A percentile compares a stretch with the other conserved stretches of the same genome.
Conservation (phyloP, 495 filamentous ascomycete genomes). For the Aspergillus saccharolyticus region DNA sequence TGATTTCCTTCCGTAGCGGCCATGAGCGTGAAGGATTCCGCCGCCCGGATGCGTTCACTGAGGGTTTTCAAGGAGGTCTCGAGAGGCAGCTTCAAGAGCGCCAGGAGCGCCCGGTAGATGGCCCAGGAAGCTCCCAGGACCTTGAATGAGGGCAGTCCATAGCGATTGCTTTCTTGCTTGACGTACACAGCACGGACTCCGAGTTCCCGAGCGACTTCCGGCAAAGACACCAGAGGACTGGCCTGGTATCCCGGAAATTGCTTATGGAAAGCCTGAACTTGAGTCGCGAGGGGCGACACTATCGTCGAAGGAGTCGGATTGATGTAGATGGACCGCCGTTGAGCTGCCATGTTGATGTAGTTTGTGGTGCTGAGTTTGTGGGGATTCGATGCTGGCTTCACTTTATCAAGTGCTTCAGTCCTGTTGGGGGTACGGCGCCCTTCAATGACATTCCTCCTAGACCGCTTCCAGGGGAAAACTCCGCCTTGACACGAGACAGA, state of each 20-base stretch:
- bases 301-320: slow-evolving; percentile 24
- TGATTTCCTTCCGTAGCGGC: slow-evolving; percentile 68
- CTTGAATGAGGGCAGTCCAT: slow-evolving; percentile 70
- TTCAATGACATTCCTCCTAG: not conserved
- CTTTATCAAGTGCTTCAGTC: not conserved
- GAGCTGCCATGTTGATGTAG: not conserved
- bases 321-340: slow-evolving; percentile 25
- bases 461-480: not conserved
- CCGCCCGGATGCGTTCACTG: slow-evolving; percentile 22
- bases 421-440: not conserved
- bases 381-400: not conserved
- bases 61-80: slow-evolving; percentile 37
- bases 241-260: slow-evolving; percentile 45
- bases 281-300: slow-evolving; percentile 10
- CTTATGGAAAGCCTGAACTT: slow-evolving; percentile 42
- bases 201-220: slow-evolving; percentile 49
- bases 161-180: slow-evolving; percentile 55
- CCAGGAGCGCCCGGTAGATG: slow-evolving; percentile 49
- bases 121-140: slow-evolving; percentile 75
- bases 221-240: slow-evolving; percentile 48
- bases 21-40: slow-evolving; percentile 33
- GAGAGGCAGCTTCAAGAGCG: slow-evolving; percentile 32
- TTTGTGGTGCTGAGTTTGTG: not conserved
- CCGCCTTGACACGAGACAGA: too few species aligned
- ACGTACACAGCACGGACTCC: slow-evolving; percentile 50